Percentiles rank a stretch among this genome's conserved stretches.
phyloP scores from a whole-genome alignment of 306 rosid genomes.

The Vachellia pachyceras region DNA sequence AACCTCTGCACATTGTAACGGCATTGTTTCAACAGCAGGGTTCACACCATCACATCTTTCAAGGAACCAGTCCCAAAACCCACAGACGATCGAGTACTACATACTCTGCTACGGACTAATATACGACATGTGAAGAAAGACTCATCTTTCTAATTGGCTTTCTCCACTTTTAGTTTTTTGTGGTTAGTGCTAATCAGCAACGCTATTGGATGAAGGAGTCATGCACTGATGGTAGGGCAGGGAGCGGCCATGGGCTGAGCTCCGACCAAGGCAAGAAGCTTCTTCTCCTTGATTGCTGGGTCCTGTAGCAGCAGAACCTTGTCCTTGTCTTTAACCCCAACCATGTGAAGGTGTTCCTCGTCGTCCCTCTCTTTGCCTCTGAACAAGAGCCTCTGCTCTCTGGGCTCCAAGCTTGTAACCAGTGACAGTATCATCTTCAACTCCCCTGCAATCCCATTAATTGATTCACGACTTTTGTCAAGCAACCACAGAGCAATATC shows the following conservation, averaged over 20 bases:
- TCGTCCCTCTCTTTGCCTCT: too few species aligned
- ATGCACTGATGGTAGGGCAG: conserved; percentile 60
- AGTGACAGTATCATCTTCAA: too few species aligned
- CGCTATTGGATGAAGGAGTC: conserved; percentile 26
- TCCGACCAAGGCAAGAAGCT: conserved; percentile 59
- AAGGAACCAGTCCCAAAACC: conserved; percentile 26
- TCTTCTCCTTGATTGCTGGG: conserved; percentile 85
- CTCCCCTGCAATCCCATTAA: too few species aligned
- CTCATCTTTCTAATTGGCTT: conserved; percentile 28
- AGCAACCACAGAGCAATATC: too few species aligned
- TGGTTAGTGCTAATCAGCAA: conserved; percentile 48
- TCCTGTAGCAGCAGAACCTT: conserved; percentile 47
- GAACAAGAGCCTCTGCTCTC: too few species aligned
- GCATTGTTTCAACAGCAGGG: conserved; percentile 38
- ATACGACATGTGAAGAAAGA: conserved; percentile 46
- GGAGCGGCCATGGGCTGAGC: conserved; percentile 46
- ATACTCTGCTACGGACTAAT: conserved; percentile 24
- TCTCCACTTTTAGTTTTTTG: conserved; percentile 14
- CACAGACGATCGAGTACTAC: conserved; percentile 36
- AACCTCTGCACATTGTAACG: conserved; percentile 36
- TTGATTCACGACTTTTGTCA: too few species aligned
- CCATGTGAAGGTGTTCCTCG: too few species aligned
- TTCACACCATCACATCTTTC: conserved; percentile 35
- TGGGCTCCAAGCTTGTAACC: too few species aligned
- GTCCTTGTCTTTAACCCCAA: too few species aligned